Percentiles rank a stretch among this genome's conserved stretches.
These are phyloP conservation scores for Setomelanomma holmii DNA, from an alignment of 2,329 filamentous ascomycete genomes.

Conservation along the genomic window DNA sequence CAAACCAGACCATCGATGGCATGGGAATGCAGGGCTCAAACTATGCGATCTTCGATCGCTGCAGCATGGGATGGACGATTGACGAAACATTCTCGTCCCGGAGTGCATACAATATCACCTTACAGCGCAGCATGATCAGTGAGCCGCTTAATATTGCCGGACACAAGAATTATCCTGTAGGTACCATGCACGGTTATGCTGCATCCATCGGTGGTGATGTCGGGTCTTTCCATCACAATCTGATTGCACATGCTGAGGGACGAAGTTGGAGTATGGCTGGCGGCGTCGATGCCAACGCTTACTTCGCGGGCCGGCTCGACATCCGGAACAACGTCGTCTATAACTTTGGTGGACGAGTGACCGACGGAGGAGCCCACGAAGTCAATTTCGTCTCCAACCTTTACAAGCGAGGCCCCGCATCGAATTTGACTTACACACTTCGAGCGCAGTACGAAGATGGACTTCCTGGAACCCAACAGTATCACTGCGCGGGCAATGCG, in stretches of 20 bases:
- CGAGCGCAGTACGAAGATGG: conserved; percentile 41
- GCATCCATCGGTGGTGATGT: conserved; percentile 42
- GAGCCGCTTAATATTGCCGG: conserved; percentile 48
- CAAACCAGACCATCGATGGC: conserved; percentile 41
- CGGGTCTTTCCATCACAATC: conserved; percentile 47
- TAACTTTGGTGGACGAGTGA: conserved; percentile 45
- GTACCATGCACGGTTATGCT: conserved; percentile 30
- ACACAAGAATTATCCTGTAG: conserved; percentile 47
- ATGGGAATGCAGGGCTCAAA: conserved; percentile 48
- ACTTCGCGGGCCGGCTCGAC: conserved; percentile 42
- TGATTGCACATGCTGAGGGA: conserved; percentile 51
- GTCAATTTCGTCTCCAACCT: conserved; percentile 46
- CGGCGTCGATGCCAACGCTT: conserved; percentile 38
- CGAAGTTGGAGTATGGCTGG: conserved; percentile 49
- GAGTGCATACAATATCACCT: conserved; percentile 44
- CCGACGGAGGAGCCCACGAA: conserved; percentile 44
- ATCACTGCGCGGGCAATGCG: conserved; percentile 45
- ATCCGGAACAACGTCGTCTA: conserved; percentile 49
- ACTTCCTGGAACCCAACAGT: conserved; percentile 42
- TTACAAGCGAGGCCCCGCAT: conserved; percentile 45
- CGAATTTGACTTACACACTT: conserved; percentile 34
- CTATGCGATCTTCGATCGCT: conserved; percentile 45
- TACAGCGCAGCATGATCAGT: conserved; percentile 47
- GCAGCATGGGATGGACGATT: conserved; percentile 46
- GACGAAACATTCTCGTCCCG: conserved; percentile 48